Evolutionary conservation across 768 basidiomycete genomes (phyloP), one percentile per base, ranked within the genome.

Genomic region (Leucosporidium creatinivorum): DNA sequence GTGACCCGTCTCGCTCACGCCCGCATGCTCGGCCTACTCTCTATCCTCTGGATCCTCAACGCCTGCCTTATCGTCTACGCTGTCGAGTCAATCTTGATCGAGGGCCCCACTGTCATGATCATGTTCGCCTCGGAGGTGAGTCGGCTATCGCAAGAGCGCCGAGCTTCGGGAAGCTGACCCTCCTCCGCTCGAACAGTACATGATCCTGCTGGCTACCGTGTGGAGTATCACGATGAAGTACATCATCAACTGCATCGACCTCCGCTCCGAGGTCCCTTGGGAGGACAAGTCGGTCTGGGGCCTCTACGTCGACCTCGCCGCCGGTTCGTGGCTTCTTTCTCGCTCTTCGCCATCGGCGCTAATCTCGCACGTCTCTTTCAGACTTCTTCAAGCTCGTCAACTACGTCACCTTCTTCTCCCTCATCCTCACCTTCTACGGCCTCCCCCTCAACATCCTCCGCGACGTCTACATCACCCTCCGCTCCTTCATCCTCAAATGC

Each of bases 231-330:
- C 87, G 54, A 82, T 87, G 60, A 91, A 94, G 78, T 97, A 97
- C 76, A 72, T 84, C 25, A 84, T 97, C 60, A 90, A 88, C 52
- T 78, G 87, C 21, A 83, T 89, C 68, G 96, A 99, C 77, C 79
- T 92, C 57, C 62, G 67, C 0, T 89, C 77, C 88, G 88, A 77
- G 86, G 89, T 2, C 87, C 92, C 69, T 85, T 98, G 96, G 96
- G 93, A 99, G 78, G 88, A 93, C 76, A 98, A 97, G 82, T 92
- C 90, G 81, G 93, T 97, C 87, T 93, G 86, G 82, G 81, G 89
- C 13, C 97, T 96, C 80, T 98, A 97, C 76, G 86, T 97, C 65
- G 96, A 98, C 76, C 80, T 98, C 61, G 81, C 83, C 31, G 93
- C 93, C 51, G 93, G 94, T 93, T 70, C 57, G 85, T 79, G 62